A percentile compares a stretch with the other conserved stretches of the same genome.
Conservation (phyloP, 768 basidiomycete genomes). For the Naematelia encephala region DNA sequence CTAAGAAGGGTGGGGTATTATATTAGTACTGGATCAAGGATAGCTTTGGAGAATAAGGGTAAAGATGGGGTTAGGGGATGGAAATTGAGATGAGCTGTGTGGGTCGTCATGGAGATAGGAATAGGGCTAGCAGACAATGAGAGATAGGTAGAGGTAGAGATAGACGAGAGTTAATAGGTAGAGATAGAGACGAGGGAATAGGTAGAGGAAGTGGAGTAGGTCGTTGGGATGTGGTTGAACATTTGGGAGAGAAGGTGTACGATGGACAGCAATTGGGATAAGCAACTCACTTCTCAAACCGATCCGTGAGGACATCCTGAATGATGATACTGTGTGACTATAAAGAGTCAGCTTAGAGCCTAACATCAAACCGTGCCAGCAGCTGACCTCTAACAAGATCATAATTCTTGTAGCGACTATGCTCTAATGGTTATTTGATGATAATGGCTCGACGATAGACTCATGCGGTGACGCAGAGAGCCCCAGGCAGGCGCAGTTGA, state of each 20-base stretch:
- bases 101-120: conserved; percentile 24
- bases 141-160: background rate
- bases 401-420: conserved; percentile 55
- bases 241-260: too few relatives aligned
- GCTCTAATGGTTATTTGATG: too few relatives aligned
- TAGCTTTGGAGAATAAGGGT: too few relatives aligned
- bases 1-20: too few relatives aligned
- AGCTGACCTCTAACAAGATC: conserved; percentile 78
- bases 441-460: background rate
- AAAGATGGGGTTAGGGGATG: too few relatives aligned
- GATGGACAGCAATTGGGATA: too few relatives aligned
- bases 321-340: conserved; percentile 88
- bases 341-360: conserved; percentile 13
- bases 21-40: too few relatives aligned
- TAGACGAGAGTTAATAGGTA: background rate
- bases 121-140: conserved; percentile 8
- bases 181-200: background rate
- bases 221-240: too few relatives aligned
- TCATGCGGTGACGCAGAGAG: conserved; percentile 1
- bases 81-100: background rate
- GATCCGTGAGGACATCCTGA: conserved; percentile 80
- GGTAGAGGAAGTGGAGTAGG: too few relatives aligned
- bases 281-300: conserved; percentile 69
- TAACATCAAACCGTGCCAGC: background rate
- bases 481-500: too few relatives aligned